Conservation (phyloP, 371 early-diverging fungal genomes). For the Syncephalastrum sp. region DNA sequence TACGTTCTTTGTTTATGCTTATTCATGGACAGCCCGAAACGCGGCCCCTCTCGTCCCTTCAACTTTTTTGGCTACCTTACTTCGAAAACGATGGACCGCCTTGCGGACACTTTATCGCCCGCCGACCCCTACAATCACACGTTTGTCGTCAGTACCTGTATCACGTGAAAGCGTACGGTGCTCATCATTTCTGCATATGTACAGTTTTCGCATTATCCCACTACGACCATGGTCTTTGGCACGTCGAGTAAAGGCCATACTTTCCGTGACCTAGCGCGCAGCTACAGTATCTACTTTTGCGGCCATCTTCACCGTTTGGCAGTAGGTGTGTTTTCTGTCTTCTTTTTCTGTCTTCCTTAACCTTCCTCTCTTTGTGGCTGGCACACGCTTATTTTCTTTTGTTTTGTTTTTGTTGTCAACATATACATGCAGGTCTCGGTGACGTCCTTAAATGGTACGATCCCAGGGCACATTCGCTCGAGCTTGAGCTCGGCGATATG, state of each 20-base stretch:
- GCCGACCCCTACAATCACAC: constrained; percentile 59
- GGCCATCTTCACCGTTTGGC: constrained; percentile 86
- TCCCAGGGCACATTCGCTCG: constrained; percentile 60
- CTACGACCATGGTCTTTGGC: constrained; percentile 74
- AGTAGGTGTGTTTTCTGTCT: constrained; percentile 39
- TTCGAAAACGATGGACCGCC: constrained; percentile 66
- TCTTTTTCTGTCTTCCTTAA: background rate
- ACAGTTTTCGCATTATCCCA: constrained; percentile 83
- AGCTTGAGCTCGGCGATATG: constrained; percentile 86
- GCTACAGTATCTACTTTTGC: constrained; percentile 74
- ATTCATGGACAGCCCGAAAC: constrained; percentile 51
- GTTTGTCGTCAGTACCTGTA: constrained; percentile 45
- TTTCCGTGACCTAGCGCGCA: constrained; percentile 58
- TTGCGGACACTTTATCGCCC: constrained; percentile 40
- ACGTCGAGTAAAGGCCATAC: constrained; percentile 53
- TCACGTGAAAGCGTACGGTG: background rate
- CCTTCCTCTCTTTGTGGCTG: too few relatives aligned
- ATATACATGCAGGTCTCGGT: constrained; percentile 50
- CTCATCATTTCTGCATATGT: background rate
- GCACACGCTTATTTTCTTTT: too few relatives aligned
- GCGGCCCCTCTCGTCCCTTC: constrained; percentile 79
- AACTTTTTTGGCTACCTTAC: constrained; percentile 90
- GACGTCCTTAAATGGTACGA: constrained; percentile 63
- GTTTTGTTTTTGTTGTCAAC: background rate
- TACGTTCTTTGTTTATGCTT: background rate